A percentile compares a stretch with the other conserved stretches of the same genome.
These are phyloP conservation scores for Euphorbia pulcherrima DNA, from an alignment of 345 rosid species.

Conservation along the genomic window DNA sequence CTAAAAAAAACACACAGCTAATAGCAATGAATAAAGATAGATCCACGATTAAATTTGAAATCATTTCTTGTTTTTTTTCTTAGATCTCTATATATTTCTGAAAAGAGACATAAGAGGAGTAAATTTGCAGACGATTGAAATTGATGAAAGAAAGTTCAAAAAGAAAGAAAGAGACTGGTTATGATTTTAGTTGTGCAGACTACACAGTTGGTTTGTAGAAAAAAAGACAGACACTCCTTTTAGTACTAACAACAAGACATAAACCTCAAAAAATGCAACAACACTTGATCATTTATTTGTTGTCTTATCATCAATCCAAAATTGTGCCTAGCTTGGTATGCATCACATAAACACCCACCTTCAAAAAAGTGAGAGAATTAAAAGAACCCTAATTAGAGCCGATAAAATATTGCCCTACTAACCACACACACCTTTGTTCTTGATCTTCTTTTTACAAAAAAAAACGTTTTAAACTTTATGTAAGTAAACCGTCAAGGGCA, in stretches of 20 bases:
- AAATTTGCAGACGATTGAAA: constrained; percentile 6
- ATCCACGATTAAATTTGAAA: constrained; percentile 18
- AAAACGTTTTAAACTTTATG: neutral
- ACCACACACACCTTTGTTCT: neutral
- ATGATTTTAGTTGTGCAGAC: too few relatives aligned
- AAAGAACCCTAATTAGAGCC: constrained; percentile 33
- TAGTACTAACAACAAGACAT: constrained; percentile 23
- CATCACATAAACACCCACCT: constrained; percentile 30
- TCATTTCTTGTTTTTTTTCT: neutral
- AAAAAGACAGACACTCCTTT: constrained; percentile 30
- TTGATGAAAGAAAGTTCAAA: constrained; percentile 16
- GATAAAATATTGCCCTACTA: constrained; percentile 20
- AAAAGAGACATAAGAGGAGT: neutral
- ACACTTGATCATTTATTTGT: neutral
- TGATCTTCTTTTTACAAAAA: neutral
- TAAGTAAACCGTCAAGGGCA: neutral
- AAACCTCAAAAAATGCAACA: constrained; percentile 21
- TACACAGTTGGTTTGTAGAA: constrained; percentile 13
- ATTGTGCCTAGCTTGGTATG: constrained; percentile 3
- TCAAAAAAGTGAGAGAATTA: neutral
- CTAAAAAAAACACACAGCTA: constrained; percentile 20
- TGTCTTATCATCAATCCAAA: neutral
- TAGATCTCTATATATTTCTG: constrained; percentile 16
- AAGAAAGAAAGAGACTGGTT: neutral
- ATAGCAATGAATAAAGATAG: constrained; percentile 28